These are phyloP conservation scores for Trichaptum fuscoviolaceum DNA, from an alignment of 768 basidiomycete species.

Conservation along the genomic window DNA sequence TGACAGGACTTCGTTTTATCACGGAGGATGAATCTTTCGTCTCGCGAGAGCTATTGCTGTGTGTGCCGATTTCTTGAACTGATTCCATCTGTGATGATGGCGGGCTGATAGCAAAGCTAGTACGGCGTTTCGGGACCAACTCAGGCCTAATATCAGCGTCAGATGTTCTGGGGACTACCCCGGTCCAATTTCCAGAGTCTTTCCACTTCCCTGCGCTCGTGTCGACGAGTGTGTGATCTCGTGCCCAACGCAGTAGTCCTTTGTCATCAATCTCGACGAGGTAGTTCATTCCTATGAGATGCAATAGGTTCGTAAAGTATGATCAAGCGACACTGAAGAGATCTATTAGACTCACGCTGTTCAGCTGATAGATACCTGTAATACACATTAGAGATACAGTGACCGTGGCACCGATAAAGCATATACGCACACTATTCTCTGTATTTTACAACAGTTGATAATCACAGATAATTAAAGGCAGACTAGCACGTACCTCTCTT, in stretches of 20 bases:
- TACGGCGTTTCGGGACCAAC: conserved; percentile 6
- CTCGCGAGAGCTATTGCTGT: neutral
- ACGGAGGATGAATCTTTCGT: neutral
- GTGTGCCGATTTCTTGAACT: neutral
- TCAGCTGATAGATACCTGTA: conserved; percentile 52
- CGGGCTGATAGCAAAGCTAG: conserved; percentile 11
- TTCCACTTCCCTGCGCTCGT: conserved; percentile 59
- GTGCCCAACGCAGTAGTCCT: conserved; percentile 54
- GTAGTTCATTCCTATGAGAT: conserved; percentile 50
- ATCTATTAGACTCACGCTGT: conserved; percentile 36
- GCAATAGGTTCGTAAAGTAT: conserved; percentile 3
- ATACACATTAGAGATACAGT: neutral
- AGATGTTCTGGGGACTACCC: conserved; percentile 37
- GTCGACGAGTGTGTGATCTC: conserved; percentile 53
- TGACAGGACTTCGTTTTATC: conserved; percentile 3
- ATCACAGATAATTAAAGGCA: conserved; percentile 7
- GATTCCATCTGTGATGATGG: neutral
- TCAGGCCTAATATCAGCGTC: conserved; percentile 18
- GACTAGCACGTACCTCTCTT: conserved; percentile 38
- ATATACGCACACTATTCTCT: conserved; percentile 40
- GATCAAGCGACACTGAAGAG: neutral
- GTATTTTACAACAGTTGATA: neutral
- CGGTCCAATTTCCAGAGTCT: conserved; percentile 50
- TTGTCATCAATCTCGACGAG: conserved; percentile 49
- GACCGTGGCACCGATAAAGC: neutral